Evolutionary conservation across 768 basidiomycete genomes (phyloP), one percentile per base, ranked within the genome.

Genomic region (Termitomyces titanicus): DNA sequence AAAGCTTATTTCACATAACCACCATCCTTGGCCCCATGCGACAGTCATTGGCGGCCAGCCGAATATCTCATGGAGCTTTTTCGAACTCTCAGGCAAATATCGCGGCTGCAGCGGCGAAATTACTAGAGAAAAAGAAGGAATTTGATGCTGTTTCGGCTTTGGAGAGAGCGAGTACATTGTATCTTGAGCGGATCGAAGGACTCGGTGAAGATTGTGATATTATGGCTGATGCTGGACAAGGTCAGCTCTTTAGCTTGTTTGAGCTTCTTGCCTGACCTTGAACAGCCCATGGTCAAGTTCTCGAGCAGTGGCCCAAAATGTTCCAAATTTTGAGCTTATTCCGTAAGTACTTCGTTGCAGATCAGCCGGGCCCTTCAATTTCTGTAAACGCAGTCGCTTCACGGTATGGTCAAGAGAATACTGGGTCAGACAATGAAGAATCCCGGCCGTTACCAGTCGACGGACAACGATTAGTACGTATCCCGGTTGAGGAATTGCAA

Each of bases 251-350:
- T 22, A 35, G 12, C 35, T n/a, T 29, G 5, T 9, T 22, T 3
- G 15, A 24, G 35, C 20, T 53, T 27, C 33, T 20, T 25, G 40
- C 31, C 54, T 59, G 24, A 56, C 39, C 22, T 31, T 59, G 38
- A 35, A 15, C 15, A 90, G 89, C 86, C 33, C 85, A 87, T 58
- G 89, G 89, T 10, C 81, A 89, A 64, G 88, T 91, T 4, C 78
- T 89, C 24, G 83, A 83, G 54, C 88, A 90, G 58, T 91, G 88
- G 89, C 86, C 88, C 10, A 83, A 81, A 65, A 92, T 92, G 89
- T 91, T 92, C 63, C 79, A 83, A 60, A 89, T 89, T 50, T 72
- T 92, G 47, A 80, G 72, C 54, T 72, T 84, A 55, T 91, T 89
- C 66, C 63, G 89, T 91, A 62, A 63, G 86, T 75, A 9, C 54